Base-by-base conservation (phyloP, 768 basidiomycete species). In the Mycena floridula region DNA sequence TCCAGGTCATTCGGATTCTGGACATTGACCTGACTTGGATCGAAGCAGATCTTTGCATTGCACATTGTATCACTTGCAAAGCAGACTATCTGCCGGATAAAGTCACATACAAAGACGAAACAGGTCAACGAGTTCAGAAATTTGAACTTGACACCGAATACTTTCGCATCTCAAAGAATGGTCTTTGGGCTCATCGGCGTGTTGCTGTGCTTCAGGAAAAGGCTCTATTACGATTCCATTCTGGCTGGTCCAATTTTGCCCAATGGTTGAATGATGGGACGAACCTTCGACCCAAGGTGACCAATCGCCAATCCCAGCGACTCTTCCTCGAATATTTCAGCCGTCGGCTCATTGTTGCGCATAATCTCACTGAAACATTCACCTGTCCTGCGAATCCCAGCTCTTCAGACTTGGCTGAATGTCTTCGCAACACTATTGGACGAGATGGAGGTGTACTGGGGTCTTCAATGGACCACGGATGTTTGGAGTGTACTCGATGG, bases 231-330 rank as follows among this genome's bases (percentile, higher is more conserved):
- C 45, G 47, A 3, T 52, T 52, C 28, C 47, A 53, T 23, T 23
- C 52, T 2, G 54, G 54, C 6, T 56, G 50, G 51, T 50, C 53
- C 3, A 53, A 53, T 23, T 57, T 54, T 48, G 48, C 57, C 16
- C 42, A 54, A n/a, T 55, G 47, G 40, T 25, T 56, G 18, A 58
- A 58, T 28, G 47, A 45, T 4, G 30, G 20, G 22, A 20, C 38
- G 15, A 7, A 39, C 12, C 30, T 30, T 2, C 16, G 9, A 13
- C 13, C 18, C 22, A 23, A 36, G 15, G 32, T 55, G 16, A 49
- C 46, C 7, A 25, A 23, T 7, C 43, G 45, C 12, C 55, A 56
- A 35, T 51, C 45, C 5, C 32, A 51, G 22, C 46, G 52, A 30
- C 40, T 57, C 13, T 57, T 54, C 40, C 27, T 53, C 3, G 55